Conservation (phyloP, 352 stramenopile species). For the Phytophthora pseudosyringae region DNA sequence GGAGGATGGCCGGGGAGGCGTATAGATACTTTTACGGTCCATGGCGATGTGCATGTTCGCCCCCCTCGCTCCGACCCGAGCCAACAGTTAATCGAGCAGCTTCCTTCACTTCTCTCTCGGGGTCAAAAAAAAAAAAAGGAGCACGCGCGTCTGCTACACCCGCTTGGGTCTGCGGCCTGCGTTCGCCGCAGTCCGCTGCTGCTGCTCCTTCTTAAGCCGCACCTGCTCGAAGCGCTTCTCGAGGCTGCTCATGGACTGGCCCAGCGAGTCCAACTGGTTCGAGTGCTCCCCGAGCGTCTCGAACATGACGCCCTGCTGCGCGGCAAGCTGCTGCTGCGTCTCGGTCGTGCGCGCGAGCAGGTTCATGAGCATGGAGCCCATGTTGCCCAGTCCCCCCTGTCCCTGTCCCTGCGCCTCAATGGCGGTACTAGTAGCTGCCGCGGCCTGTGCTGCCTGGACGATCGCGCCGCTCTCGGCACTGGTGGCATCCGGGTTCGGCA, state of each 20-base stretch:
- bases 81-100: conserved; percentile 23
- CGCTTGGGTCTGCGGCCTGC: conserved; percentile 35
- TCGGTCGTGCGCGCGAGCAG: conserved; percentile 82
- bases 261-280: conserved; percentile 77
- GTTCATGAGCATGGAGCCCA: conserved; percentile 91
- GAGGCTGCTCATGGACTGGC: conserved; percentile 75
- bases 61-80: conserved; percentile 24
- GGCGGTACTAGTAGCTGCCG: conserved; percentile 55
- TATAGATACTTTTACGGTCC: conserved; percentile 51
- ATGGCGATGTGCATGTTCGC: conserved; percentile 35
- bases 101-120: conserved; percentile 25
- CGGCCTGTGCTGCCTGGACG: conserved; percentile 43
- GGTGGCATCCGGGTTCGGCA: conserved; percentile 23
- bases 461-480: conserved; percentile 47
- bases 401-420: conserved; percentile 71
- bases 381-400: conserved; percentile 76
- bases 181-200: conserved; percentile 32
- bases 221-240: conserved; percentile 84
- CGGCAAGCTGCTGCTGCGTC: conserved; percentile 87
- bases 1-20: conserved; percentile 17
- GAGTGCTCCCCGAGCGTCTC: conserved; percentile 87
- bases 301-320: conserved; percentile 89
- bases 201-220: conserved; percentile 68
- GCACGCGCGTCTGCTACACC: conserved; percentile 20
- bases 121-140: conserved; percentile 3